phyloP scores from a whole-genome alignment of 768 basidiomycete species.

The Boletus vermiculosoides region DNA sequence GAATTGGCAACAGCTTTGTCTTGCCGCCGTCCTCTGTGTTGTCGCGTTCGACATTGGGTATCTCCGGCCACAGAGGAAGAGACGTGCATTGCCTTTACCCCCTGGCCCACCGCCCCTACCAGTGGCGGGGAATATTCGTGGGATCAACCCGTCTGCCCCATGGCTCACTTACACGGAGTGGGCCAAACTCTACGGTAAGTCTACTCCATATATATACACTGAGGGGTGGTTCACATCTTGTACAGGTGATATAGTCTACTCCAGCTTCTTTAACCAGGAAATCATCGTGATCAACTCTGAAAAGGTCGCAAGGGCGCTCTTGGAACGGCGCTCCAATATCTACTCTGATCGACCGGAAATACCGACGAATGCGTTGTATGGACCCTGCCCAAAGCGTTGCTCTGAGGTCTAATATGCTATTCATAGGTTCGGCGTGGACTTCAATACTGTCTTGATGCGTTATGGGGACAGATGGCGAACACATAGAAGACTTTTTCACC shows the following conservation, averaged over 20 bases:
- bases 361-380: slow-evolving; percentile 21
- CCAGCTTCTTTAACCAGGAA: slow-evolving; percentile 20
- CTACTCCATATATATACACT: background rate
- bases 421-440: slow-evolving; percentile 33
- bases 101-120: slow-evolving; percentile 23
- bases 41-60: slow-evolving; percentile 3
- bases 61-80: slow-evolving; percentile 5
- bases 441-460: slow-evolving; percentile 32
- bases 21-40: slow-evolving; percentile 11
- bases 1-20: slow-evolving; percentile 13
- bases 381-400: background rate
- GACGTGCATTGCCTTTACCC: slow-evolving; percentile 10
- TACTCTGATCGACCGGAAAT: slow-evolving; percentile 34
- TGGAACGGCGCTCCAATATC: slow-evolving; percentile 26
- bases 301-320: slow-evolving; percentile 25
- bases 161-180: slow-evolving; percentile 25
- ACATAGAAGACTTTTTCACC: slow-evolving; percentile 37
- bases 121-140: slow-evolving; percentile 20
- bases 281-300: slow-evolving; percentile 31
- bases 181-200: slow-evolving; percentile 16
- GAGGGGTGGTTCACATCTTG: background rate
- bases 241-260: slow-evolving; percentile 29
- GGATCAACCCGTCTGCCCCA: slow-evolving; percentile 9
- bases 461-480: slow-evolving; percentile 39
- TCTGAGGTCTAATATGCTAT: background rate